Evolutionary conservation across 441 rosid species (phyloP).

Genomic region (Corymbia calophylla): DNA sequence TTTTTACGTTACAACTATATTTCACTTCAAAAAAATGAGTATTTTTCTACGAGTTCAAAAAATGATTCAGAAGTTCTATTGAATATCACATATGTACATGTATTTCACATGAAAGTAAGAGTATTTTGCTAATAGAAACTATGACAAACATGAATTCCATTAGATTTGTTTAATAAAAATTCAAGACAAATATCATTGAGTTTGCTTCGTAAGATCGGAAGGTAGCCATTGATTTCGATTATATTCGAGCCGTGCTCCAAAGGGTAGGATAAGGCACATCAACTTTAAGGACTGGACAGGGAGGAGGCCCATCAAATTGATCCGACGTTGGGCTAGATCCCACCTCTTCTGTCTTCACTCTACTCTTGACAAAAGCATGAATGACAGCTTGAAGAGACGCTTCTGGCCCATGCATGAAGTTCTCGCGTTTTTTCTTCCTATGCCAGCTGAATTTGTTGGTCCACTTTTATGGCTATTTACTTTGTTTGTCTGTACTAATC

Average conservation of each 20-base stretch:
- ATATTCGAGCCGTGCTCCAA: too few relatives aligned
- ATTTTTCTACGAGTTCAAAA: neutral
- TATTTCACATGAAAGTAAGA: neutral
- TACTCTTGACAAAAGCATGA: neutral
- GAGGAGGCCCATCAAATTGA: neutral
- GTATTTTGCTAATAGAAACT: neutral
- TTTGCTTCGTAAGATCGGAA: neutral
- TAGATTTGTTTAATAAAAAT: neutral
- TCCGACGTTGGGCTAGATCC: neutral
- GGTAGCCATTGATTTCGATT: neutral
- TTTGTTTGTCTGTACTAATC: neutral
- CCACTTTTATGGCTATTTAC: neutral
- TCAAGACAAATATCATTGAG: neutral
- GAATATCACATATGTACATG: neutral
- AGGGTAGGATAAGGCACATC: neutral
- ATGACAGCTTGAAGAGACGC: neutral
- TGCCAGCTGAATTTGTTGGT: neutral
- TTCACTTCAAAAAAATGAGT: neutral
- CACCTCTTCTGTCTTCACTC: neutral
- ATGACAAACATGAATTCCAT: neutral
- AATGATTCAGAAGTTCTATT: neutral
- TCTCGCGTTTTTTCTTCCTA: neutral
- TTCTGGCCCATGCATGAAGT: neutral
- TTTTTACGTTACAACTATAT: neutral
- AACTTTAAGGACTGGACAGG: neutral